A percentile compares a stretch with the other conserved stretches of the same genome.
These are phyloP conservation scores for Batrachochytrium dendrobatidis DNA, from an alignment of 371 early-diverging fungal genomes.

Conservation along the genomic window DNA sequence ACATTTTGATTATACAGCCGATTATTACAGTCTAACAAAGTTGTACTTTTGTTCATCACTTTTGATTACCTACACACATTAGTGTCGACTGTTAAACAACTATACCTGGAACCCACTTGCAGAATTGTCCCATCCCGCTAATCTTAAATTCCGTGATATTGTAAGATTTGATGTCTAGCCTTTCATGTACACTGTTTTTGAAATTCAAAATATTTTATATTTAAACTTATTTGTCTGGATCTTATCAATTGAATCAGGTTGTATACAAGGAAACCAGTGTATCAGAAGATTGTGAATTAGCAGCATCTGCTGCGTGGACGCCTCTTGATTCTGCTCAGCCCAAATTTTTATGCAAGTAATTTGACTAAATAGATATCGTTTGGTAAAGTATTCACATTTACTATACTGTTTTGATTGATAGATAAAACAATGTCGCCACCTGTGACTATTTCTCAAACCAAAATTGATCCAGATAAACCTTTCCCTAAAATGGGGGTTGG, in stretches of 20 bases:
- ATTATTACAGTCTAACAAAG: background rate
- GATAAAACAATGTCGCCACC: slow-evolving; percentile 36
- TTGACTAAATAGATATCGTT: no score
- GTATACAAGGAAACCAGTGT: slow-evolving; percentile 23
- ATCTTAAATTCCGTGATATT: slow-evolving; percentile 24
- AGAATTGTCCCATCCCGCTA: slow-evolving; percentile 37
- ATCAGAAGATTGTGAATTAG: slow-evolving; percentile 6
- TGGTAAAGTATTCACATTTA: no score
- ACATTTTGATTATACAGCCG: background rate
- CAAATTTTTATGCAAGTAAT: slow-evolving; percentile 6
- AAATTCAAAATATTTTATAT: background rate
- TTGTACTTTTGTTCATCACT: background rate
- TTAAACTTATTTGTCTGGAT: background rate
- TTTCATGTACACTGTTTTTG: background rate
- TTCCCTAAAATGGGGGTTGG: slow-evolving; percentile 56
- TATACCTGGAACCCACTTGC: slow-evolving; percentile 45
- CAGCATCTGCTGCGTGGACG: slow-evolving; percentile 7
- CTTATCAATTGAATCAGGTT: slow-evolving; percentile 12
- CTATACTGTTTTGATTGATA: no score
- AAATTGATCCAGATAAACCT: slow-evolving; percentile 51
- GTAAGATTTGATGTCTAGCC: slow-evolving; percentile 16
- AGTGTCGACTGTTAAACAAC: slow-evolving; percentile 37
- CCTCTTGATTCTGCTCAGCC: slow-evolving; percentile 23
- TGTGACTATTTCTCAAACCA: slow-evolving; percentile 32
- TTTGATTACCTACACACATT: background rate